Evolutionary conservation across 1,139 yeast species (phyloP).

Genomic region (Wickerhamomyces sp.): DNA sequence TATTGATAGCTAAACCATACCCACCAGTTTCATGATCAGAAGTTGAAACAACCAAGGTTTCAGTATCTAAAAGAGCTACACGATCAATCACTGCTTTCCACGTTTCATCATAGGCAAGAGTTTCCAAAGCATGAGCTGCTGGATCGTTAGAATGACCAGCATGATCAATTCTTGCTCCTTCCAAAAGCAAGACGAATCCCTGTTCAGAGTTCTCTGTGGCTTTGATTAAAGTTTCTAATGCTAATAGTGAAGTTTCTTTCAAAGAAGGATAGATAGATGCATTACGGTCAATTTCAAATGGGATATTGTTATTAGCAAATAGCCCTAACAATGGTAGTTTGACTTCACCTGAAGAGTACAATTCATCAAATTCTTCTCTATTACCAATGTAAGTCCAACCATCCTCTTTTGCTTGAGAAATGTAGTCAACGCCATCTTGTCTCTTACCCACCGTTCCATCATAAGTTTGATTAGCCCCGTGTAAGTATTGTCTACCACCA

Average conservation of each 20-base stretch:
- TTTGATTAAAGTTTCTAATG: slow-evolving; percentile 20
- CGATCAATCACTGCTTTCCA: slow-evolving; percentile 24
- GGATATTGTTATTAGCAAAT: slow-evolving; percentile 14
- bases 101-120: slow-evolving; percentile 19
- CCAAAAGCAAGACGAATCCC: slow-evolving; percentile 22
- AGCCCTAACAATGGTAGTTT: slow-evolving; percentile 20
- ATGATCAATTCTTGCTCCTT: slow-evolving; percentile 25
- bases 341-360: slow-evolving; percentile 12
- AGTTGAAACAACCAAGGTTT: slow-evolving; percentile 22
- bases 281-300: slow-evolving; percentile 22
- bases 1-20: slow-evolving; percentile 17
- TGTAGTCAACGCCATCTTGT: slow-evolving; percentile 20
- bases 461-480: slow-evolving; percentile 17
- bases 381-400: slow-evolving; percentile 24
- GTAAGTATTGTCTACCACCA: slow-evolving; percentile 24
- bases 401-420: slow-evolving; percentile 18
- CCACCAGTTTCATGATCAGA: slow-evolving; percentile 26
- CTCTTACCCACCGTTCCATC: slow-evolving; percentile 20
- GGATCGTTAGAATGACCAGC: slow-evolving; percentile 24
- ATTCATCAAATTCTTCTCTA: slow-evolving; percentile 16
- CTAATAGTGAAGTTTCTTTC: slow-evolving; percentile 19
- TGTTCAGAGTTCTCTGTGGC: slow-evolving; percentile 21
- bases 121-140: slow-evolving; percentile 18
- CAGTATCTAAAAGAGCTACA: slow-evolving; percentile 18
- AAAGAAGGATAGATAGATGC: slow-evolving; percentile 19